Percentiles rank a stretch among this genome's conserved stretches.
phyloP scores from a whole-genome alignment of 495 filamentous ascomycete genomes.

The Delitschia confertaspora region DNA sequence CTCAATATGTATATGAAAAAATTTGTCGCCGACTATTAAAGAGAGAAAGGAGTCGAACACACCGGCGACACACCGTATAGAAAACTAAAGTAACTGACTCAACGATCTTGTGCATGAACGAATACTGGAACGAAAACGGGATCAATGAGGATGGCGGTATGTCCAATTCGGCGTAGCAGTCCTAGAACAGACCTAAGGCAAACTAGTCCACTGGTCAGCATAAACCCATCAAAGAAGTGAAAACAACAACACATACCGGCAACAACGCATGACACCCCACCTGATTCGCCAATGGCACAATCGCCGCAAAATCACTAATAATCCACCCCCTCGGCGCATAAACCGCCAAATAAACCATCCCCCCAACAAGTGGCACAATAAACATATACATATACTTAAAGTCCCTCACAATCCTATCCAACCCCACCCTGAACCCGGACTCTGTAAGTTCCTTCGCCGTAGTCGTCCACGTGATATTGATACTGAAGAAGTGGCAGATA shows the following conservation, averaged over 20 bases:
- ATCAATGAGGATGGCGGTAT: not conserved
- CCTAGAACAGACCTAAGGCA: slow-evolving; percentile 20
- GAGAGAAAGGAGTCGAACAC: too few species aligned
- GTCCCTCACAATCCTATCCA: slow-evolving; percentile 31
- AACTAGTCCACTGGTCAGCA: slow-evolving; percentile 9
- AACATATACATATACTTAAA: slow-evolving; percentile 37
- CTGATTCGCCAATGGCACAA: slow-evolving; percentile 37
- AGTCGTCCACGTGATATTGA: slow-evolving; percentile 64
- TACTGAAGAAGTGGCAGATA: slow-evolving; percentile 61
- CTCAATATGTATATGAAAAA: too few species aligned
- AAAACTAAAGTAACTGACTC: too few species aligned
- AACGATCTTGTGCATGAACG: too few species aligned
- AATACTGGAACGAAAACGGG: not conserved
- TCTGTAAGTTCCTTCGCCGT: slow-evolving; percentile 52
- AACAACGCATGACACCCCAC: slow-evolving; percentile 30
- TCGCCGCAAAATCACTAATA: slow-evolving; percentile 35
- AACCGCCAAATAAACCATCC: slow-evolving; percentile 35
- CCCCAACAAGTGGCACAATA: slow-evolving; percentile 25
- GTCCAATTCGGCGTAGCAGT: not conserved
- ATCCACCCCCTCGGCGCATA: slow-evolving; percentile 33
- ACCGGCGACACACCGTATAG: too few species aligned
- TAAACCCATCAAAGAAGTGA: not conserved
- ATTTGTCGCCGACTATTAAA: too few species aligned
- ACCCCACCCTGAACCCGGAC: slow-evolving; percentile 30
- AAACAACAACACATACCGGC: slow-evolving; percentile 13